These are phyloP conservation scores for Podila epigama DNA, from an alignment of 192 early-diverging fungal species.

Conservation along the genomic window DNA sequence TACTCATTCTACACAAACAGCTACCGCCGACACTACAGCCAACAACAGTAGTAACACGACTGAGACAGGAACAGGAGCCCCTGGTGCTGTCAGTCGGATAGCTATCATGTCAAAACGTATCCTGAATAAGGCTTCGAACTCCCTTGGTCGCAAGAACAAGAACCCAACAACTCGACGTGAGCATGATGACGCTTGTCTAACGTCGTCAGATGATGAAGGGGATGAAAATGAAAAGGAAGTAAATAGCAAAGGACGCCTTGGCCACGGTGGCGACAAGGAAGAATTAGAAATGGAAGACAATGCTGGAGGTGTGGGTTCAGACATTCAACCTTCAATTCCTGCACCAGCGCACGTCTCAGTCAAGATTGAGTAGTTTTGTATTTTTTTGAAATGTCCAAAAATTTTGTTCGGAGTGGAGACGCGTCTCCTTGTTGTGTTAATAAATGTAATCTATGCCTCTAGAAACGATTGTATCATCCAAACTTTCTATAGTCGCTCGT, in stretches of 20 bases:
- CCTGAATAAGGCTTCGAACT: neutral
- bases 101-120: neutral
- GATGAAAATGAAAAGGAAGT: neutral
- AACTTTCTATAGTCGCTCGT: too few species aligned
- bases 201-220: neutral
- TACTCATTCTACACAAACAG: neutral
- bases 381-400: too few species aligned
- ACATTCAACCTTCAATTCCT: neutral
- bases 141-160: neutral
- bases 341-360: constrained; percentile 5
- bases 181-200: too few species aligned
- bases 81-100: neutral
- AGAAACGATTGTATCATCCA: neutral
- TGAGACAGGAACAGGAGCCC: neutral
- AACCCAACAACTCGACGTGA: neutral
- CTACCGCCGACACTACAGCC: neutral
- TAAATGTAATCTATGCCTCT: neutral
- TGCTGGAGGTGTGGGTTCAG: neutral
- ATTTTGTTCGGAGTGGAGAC: too few species aligned
- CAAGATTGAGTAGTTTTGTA: constrained; percentile 35
- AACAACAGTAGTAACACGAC: neutral
- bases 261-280: neutral
- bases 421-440: too few species aligned
- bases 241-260: neutral
- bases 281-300: neutral